Conservation (phyloP, 768 basidiomycete genomes). For the Serendipita indica region DNA sequence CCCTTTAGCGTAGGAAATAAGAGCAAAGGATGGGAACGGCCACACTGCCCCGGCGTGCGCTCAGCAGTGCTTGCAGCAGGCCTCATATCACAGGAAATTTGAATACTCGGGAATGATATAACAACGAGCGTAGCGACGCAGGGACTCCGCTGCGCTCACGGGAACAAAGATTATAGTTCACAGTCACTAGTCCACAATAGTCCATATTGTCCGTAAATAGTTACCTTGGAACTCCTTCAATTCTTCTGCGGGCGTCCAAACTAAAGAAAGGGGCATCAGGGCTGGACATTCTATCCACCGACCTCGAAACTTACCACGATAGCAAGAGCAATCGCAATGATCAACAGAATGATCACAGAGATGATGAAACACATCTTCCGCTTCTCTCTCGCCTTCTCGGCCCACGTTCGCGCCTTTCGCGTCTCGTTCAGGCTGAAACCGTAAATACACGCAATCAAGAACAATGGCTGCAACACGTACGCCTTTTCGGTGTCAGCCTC, state of each 20-base stretch:
- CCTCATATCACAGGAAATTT: too few relatives aligned
- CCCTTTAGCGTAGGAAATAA: background rate
- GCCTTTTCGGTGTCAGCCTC: conserved; percentile 30
- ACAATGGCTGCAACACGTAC: conserved; percentile 20
- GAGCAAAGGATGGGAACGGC: conserved; percentile 1
- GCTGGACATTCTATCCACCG: too few relatives aligned
- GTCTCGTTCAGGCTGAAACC: conserved; percentile 30
- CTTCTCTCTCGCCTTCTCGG: background rate
- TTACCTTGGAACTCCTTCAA: too few relatives aligned
- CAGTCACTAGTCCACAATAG: too few relatives aligned
- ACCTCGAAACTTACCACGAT: background rate
- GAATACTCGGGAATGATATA: too few relatives aligned
- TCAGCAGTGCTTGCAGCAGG: background rate
- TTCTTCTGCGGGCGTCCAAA: too few relatives aligned
- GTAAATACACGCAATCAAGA: too few relatives aligned
- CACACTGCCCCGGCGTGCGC: background rate
- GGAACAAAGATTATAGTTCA: too few relatives aligned
- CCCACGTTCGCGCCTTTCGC: background rate
- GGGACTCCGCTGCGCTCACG: too few relatives aligned
- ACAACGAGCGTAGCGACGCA: too few relatives aligned
- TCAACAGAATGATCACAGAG: background rate
- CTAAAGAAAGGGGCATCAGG: too few relatives aligned
- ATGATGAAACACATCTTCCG: background rate
- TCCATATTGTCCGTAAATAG: too few relatives aligned
- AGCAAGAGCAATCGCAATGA: background rate